Evolutionary conservation across 192 early-diverging fungal species (phyloP).

Genomic region (Coemansia sp.): DNA sequence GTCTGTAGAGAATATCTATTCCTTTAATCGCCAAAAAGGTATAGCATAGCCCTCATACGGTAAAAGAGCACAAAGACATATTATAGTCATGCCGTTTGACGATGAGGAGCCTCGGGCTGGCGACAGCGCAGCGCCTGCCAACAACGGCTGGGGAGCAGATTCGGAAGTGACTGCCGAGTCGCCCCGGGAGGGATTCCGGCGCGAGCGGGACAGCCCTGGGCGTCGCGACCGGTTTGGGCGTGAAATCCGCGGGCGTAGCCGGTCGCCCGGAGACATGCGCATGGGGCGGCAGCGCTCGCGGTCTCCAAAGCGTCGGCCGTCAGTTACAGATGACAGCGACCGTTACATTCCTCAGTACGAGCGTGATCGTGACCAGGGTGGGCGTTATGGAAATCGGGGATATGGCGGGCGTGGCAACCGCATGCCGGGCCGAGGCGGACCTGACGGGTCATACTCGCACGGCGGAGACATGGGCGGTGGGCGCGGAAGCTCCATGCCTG

Average conservation of each 20-base stretch:
- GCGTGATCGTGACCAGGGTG: constrained; percentile 53
- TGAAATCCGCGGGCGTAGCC: constrained; percentile 45
- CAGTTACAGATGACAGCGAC: constrained; percentile 62
- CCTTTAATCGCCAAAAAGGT: neutral
- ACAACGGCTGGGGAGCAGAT: constrained; percentile 30
- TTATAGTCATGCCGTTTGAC: constrained; percentile 45
- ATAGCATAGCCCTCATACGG: neutral
- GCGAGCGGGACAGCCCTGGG: constrained; percentile 51
- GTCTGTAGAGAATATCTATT: constrained; percentile 3
- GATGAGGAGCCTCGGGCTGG: constrained; percentile 33
- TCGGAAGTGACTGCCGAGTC: constrained; percentile 27
- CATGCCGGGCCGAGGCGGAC: constrained; percentile 39
- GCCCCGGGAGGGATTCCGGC: constrained; percentile 46
- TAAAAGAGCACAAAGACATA: neutral
- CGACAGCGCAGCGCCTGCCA: constrained; percentile 14
- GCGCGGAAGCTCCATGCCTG: constrained; percentile 46
- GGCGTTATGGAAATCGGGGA: constrained; percentile 32
- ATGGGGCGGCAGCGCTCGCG: constrained; percentile 43
- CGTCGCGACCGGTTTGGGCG: constrained; percentile 54
- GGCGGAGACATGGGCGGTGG: constrained; percentile 33
- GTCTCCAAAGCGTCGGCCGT: constrained; percentile 35
- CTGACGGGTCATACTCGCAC: constrained; percentile 42
- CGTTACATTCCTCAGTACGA: constrained; percentile 86
- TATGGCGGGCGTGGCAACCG: constrained; percentile 48
- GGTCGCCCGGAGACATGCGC: constrained; percentile 37